A percentile compares a stretch with the other conserved stretches of the same genome.
Evolutionary conservation across 202 grass and related monocot genomes (phyloP).

Genomic region (Panicum hallii): DNA sequence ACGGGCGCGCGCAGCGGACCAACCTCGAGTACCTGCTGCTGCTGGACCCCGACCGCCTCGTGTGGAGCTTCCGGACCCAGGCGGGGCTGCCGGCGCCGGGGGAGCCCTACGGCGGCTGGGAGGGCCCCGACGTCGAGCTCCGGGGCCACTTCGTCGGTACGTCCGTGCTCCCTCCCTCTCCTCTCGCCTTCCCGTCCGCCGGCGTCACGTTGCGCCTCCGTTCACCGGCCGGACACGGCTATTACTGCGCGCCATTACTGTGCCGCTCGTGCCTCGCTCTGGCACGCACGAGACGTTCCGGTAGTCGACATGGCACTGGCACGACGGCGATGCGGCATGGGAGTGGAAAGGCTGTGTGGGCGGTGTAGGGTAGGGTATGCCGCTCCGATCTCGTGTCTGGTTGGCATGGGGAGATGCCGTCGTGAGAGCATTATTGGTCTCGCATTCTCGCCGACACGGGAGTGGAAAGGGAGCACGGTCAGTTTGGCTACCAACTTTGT

Average conservation of each 20-base stretch:
- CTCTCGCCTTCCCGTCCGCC: too few relatives aligned
- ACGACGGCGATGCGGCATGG: too few relatives aligned
- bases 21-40: conserved; percentile 88
- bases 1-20: conserved; percentile 65
- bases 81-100: conserved; percentile 54
- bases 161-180: background rate
- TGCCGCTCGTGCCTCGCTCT: background rate
- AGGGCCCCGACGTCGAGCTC: conserved; percentile 57
- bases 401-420: background rate
- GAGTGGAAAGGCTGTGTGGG: too few relatives aligned
- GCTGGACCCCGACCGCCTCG: conserved; percentile 66
- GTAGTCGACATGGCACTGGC: too few relatives aligned
- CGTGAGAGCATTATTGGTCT: too few relatives aligned
- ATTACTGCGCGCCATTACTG: background rate
- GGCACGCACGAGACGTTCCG: too few relatives aligned
- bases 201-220: conserved; percentile 1
- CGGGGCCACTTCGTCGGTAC: conserved; percentile 86
- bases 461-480: too few relatives aligned
- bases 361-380: too few relatives aligned
- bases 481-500: too few relatives aligned
- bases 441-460: background rate
- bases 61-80: conserved; percentile 73
- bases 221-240: background rate
- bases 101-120: conserved; percentile 73
- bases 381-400: background rate